Evolutionary conservation across 805 yeast genomes (phyloP).

Genomic region (Wickerhamomyces tratensis): DNA sequence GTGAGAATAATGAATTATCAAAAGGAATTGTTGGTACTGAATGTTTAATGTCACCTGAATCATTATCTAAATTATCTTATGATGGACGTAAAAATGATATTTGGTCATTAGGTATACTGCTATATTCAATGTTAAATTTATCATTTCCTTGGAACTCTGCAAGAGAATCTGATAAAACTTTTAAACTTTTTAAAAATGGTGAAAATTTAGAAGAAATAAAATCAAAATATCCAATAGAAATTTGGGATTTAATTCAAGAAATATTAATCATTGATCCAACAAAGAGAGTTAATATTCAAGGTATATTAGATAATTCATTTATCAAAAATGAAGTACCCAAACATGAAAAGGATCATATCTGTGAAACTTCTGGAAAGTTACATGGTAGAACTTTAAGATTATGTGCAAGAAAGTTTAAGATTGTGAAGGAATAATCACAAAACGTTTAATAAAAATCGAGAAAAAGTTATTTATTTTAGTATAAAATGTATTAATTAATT

Average conservation of each 20-base stretch:
- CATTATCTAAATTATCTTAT: conserved; percentile 57
- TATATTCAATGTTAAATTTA: conserved; percentile 58
- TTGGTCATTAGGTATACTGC: conserved; percentile 84
- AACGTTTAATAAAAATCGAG: no score
- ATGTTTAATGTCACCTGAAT: conserved; percentile 87
- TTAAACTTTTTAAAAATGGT: conserved; percentile 2
- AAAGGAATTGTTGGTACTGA: conserved; percentile 89
- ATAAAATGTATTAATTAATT: no score
- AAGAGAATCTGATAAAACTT: conserved; percentile 20
- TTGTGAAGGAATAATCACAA: not conserved
- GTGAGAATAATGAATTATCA: conserved; percentile 44
- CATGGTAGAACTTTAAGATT: conserved; percentile 4
- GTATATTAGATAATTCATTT: conserved; percentile 1
- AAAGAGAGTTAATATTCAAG: conserved; percentile 5
- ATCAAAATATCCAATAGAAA: conserved; percentile 2
- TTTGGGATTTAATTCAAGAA: not conserved
- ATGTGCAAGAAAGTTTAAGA: conserved; percentile 5
- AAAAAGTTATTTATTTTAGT: not conserved
- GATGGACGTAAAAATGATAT: conserved; percentile 74
- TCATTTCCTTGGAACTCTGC: conserved; percentile 43
- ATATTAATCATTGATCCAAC: conserved; percentile 3
- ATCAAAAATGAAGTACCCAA: not conserved
- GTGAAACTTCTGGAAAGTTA: not conserved
- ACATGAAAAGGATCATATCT: not conserved
- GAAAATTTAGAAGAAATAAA: not conserved